These are phyloP conservation scores for Poterioochromonas sp. DNA, from an alignment of 352 stramenopile species.

Conservation along the genomic window DNA sequence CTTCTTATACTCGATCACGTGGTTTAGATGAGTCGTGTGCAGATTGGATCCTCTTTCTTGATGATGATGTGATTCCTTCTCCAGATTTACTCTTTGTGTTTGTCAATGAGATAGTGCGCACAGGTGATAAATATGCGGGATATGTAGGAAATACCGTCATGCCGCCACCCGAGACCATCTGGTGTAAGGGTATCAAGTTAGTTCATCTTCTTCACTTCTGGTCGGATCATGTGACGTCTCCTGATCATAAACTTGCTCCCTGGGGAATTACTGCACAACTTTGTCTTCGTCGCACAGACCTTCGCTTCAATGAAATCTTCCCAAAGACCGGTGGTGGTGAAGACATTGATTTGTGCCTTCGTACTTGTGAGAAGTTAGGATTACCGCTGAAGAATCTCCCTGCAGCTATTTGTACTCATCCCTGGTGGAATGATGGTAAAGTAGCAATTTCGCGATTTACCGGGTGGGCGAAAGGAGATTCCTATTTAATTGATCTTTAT, in stretches of 20 bases:
- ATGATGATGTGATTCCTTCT: slow-evolving; percentile 48
- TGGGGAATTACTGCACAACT: slow-evolving; percentile 48
- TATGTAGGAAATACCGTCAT: slow-evolving; percentile 42
- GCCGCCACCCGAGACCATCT: slow-evolving; percentile 35
- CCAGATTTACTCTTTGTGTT: slow-evolving; percentile 42
- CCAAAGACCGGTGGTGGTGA: slow-evolving; percentile 46
- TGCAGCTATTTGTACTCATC: slow-evolving; percentile 39
- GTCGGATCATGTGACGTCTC: slow-evolving; percentile 31
- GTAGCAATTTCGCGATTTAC: neutral
- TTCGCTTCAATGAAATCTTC: slow-evolving; percentile 43
- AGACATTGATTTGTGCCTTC: slow-evolving; percentile 45
- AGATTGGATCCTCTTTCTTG: slow-evolving; percentile 45
- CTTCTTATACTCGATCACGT: slow-evolving; percentile 43
- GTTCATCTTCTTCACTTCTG: slow-evolving; percentile 45
- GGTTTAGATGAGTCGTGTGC: slow-evolving; percentile 43
- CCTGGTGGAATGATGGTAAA: slow-evolving; percentile 43
- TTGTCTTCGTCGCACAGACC: slow-evolving; percentile 32
- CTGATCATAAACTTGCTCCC: slow-evolving; percentile 28
- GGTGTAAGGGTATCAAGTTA: slow-evolving; percentile 35
- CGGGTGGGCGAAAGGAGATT: slow-evolving; percentile 19
- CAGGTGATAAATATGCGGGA: slow-evolving; percentile 40
- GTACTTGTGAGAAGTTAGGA: slow-evolving; percentile 39
- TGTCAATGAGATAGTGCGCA: slow-evolving; percentile 38
- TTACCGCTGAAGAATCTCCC: slow-evolving; percentile 36
- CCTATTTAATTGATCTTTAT: neutral